These are phyloP conservation scores for Colletotrichum sp. DNA, from an alignment of 2,329 filamentous ascomycete species.

Conservation along the genomic window DNA sequence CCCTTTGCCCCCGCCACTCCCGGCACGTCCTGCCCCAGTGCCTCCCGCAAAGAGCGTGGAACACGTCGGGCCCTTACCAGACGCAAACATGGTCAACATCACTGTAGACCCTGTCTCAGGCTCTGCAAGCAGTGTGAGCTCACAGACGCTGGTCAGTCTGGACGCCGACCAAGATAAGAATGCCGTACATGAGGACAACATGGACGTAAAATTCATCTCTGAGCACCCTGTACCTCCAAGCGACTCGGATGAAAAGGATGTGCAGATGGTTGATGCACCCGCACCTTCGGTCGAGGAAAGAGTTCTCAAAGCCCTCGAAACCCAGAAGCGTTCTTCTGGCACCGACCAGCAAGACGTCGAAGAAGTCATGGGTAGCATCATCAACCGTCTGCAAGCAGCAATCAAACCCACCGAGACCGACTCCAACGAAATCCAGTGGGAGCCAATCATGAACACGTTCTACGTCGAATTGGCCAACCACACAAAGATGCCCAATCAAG, in stretches of 20 bases:
- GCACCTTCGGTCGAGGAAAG: conserved; percentile 43
- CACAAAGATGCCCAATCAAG: conserved; percentile 56
- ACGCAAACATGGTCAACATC: conserved; percentile 39
- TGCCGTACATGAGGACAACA: neutral
- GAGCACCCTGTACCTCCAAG: conserved; percentile 25
- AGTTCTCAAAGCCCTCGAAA: conserved; percentile 50
- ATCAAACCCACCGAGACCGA: conserved; percentile 73
- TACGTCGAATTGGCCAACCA: conserved; percentile 68
- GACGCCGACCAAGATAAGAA: conserved; percentile 33
- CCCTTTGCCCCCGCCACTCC: conserved; percentile 51
- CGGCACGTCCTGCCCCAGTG: conserved; percentile 50
- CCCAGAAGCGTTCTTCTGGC: conserved; percentile 51
- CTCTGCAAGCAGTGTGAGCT: conserved; percentile 53
- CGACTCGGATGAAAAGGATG: conserved; percentile 17
- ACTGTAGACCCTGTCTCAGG: conserved; percentile 39
- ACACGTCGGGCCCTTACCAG: conserved; percentile 24
- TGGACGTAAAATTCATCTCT: neutral
- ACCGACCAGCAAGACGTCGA: conserved; percentile 91
- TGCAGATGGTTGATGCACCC: neutral
- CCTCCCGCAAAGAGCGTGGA: conserved; percentile 31
- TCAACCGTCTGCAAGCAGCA: conserved; percentile 89
- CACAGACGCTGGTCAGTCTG: conserved; percentile 55
- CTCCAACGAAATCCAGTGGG: conserved; percentile 76
- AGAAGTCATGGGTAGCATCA: conserved; percentile 91
- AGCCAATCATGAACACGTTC: conserved; percentile 77